phyloP scores from a whole-genome alignment of 1,284 basidiomycete genomes.

The Cryptococcus sp. region DNA sequence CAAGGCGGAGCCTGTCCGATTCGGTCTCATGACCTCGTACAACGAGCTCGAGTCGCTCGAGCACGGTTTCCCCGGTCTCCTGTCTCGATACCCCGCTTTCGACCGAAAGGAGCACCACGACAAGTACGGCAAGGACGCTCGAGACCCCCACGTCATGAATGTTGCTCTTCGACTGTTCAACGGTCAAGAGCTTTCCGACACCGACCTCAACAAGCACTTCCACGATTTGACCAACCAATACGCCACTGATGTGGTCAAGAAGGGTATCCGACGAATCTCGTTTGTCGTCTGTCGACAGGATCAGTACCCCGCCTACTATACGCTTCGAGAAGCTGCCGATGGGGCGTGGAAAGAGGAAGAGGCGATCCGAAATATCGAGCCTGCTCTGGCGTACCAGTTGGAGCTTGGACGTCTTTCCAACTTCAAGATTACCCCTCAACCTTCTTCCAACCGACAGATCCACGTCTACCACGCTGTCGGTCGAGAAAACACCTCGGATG shows the following conservation, averaged over 20 bases:
- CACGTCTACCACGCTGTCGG: conserved; percentile 96
- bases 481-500: conserved; percentile 92
- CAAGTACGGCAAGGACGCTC: conserved; percentile 64
- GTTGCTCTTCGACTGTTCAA: conserved; percentile 81
- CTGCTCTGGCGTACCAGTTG: conserved; percentile 95
- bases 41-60: conserved; percentile 65
- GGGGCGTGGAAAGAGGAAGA: conserved; percentile 88
- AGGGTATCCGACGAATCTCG: conserved; percentile 86
- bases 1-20: conserved; percentile 78
- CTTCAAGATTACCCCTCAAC: conserved; percentile 91
- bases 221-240: conserved; percentile 69
- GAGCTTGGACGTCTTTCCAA: conserved; percentile 93
- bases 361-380: conserved; percentile 97
- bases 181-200: conserved; percentile 67
- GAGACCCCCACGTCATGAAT: conserved; percentile 88
- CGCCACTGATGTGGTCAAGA: conserved; percentile 58
- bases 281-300: conserved; percentile 86
- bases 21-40: conserved; percentile 85
- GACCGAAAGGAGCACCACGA: conserved; percentile 64
- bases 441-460: conserved; percentile 90
- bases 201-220: conserved; percentile 70
- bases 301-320: conserved; percentile 92
- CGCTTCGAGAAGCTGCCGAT: conserved; percentile 63
- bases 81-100: conserved; percentile 59
- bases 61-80: conserved; percentile 63